These are phyloP conservation scores for Alternaria gansuensis DNA, from an alignment of 2,329 filamentous ascomycete genomes.

Conservation along the genomic window DNA sequence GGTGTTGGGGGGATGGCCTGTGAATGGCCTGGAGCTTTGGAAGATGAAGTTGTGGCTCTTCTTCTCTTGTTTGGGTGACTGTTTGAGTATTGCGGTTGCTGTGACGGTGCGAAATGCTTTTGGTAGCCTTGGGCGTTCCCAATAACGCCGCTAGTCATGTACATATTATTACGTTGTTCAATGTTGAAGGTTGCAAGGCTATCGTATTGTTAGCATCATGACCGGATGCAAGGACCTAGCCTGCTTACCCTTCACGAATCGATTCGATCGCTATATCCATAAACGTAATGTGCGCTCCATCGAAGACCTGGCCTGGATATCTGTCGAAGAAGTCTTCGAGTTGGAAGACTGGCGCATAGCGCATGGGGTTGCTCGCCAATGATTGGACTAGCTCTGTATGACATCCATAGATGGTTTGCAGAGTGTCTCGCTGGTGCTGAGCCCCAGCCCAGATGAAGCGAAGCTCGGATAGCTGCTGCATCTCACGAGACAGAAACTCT, in stretches of 20 bases:
- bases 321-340: slow-evolving; percentile 88
- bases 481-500: slow-evolving; percentile 78
- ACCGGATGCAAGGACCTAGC: not conserved
- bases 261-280: slow-evolving; percentile 71
- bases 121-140: slow-evolving; percentile 39
- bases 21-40: slow-evolving; percentile 32
- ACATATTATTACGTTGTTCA: slow-evolving; percentile 52
- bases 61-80: slow-evolving; percentile 49
- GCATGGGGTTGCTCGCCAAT: slow-evolving; percentile 71
- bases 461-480: slow-evolving; percentile 80
- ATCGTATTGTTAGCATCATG: slow-evolving; percentile 22
- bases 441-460: slow-evolving; percentile 79
- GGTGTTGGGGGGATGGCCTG: slow-evolving; percentile 41
- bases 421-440: slow-evolving; percentile 79
- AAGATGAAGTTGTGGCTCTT: slow-evolving; percentile 44
- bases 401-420: slow-evolving; percentile 80
- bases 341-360: slow-evolving; percentile 81
- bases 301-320: slow-evolving; percentile 76
- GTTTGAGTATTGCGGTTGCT: slow-evolving; percentile 41
- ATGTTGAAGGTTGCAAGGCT: slow-evolving; percentile 50
- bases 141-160: slow-evolving; percentile 45
- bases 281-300: slow-evolving; percentile 77
- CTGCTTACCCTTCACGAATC: slow-evolving; percentile 63
- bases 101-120: slow-evolving; percentile 37
- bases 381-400: slow-evolving; percentile 82